A percentile compares a stretch with the other conserved stretches of the same genome.
Evolutionary conservation across 2,329 filamentous ascomycete species (phyloP).

Genomic region (Hypoxylon sp.): DNA sequence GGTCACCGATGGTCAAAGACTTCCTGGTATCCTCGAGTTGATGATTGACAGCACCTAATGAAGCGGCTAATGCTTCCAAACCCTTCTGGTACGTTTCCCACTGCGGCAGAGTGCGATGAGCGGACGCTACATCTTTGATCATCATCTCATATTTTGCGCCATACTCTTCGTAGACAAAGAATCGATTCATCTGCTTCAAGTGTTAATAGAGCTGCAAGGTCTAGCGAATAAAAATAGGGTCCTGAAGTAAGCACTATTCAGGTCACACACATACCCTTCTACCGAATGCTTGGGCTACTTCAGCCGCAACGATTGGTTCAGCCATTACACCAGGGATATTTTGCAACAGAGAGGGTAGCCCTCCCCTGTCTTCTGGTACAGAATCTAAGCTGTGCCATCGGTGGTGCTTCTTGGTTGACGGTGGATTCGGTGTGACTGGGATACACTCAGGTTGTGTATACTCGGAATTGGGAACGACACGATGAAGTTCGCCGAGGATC

Average conservation of each 20-base stretch:
- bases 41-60: conserved; percentile 74
- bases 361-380: conserved; percentile 53
- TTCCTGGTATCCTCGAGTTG: conserved; percentile 72
- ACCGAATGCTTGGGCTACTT: conserved; percentile 68
- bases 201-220: conserved; percentile 2
- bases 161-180: conserved; percentile 92
- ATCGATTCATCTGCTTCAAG: conserved; percentile 73
- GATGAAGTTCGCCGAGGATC: conserved; percentile 78
- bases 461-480: conserved; percentile 73
- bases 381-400: conserved; percentile 60
- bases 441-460: conserved; percentile 58
- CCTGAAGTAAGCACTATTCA: too few species aligned
- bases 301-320: conserved; percentile 66
- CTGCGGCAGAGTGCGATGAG: conserved; percentile 72
- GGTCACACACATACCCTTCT: conserved; percentile 62
- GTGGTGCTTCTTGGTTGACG: conserved; percentile 48
- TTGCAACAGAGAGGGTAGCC: conserved; percentile 52
- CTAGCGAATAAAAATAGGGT: too few species aligned
- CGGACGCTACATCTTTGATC: conserved; percentile 76
- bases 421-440: conserved; percentile 33
- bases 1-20: conserved; percentile 81
- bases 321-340: conserved; percentile 61
- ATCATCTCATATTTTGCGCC: conserved; percentile 89
- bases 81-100: conserved; percentile 87
- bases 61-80: conserved; percentile 81